phyloP scores from a whole-genome alignment of 306 rosid genomes.

The Inga laurina region DNA sequence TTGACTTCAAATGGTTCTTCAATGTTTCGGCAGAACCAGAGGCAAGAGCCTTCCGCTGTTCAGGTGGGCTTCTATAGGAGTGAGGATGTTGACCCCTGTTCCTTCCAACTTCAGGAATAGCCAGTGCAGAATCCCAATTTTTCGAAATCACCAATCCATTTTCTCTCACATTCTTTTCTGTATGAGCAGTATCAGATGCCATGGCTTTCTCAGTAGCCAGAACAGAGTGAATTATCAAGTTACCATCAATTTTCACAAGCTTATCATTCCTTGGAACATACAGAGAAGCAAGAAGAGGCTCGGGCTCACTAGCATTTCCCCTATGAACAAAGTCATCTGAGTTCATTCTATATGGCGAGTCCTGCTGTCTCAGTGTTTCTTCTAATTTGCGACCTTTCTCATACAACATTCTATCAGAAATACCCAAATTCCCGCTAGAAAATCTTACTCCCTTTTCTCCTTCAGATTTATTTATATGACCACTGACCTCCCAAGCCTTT shows the following conservation, averaged over 20 bases:
- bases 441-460: conserved; percentile 42
- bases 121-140: conserved; percentile 48
- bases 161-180: conserved; percentile 37
- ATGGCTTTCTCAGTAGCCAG: conserved; percentile 67
- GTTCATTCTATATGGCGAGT: conserved; percentile 1
- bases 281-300: conserved; percentile 67
- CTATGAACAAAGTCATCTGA: conserved; percentile 41
- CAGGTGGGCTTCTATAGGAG: conserved; percentile 47
- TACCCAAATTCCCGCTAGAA: conserved; percentile 36
- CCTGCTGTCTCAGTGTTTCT: conserved; percentile 38
- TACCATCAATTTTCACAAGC: conserved; percentile 73
- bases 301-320: conserved; percentile 72
- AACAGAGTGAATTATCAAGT: conserved; percentile 70
- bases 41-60: conserved; percentile 68
- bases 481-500: conserved; percentile 55
- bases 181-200: conserved; percentile 42
- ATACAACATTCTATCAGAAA: conserved; percentile 35
- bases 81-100: conserved; percentile 48
- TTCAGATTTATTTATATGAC: conserved; percentile 52
- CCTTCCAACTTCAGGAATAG: conserved; percentile 50
- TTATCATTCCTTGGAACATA: conserved; percentile 76
- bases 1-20: conserved; percentile 66
- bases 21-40: conserved; percentile 59
- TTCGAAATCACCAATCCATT: conserved; percentile 48
- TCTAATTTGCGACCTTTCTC: conserved; percentile 43